These are phyloP conservation scores for Populus hybrid DNA, from an alignment of 441 rosid genomes.

Conservation along the genomic window DNA sequence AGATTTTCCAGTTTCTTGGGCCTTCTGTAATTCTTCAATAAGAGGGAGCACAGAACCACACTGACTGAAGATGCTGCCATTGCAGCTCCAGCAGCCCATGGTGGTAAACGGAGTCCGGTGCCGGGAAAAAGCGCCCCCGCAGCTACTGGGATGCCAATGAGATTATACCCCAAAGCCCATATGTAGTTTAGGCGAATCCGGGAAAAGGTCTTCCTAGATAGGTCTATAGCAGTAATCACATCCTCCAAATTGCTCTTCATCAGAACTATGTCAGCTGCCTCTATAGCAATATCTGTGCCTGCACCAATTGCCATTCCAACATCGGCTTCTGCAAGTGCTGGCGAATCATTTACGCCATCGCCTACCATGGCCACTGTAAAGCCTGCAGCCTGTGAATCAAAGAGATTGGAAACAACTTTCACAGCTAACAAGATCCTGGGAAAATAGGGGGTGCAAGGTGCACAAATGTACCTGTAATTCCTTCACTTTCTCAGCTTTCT, in stretches of 20 bases:
- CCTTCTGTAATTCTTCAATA: slow-evolving; percentile 66
- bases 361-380: slow-evolving; percentile 85
- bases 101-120: slow-evolving; percentile 72
- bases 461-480: slow-evolving; percentile 57
- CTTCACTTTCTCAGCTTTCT: slow-evolving; percentile 86
- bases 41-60: slow-evolving; percentile 82
- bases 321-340: slow-evolving; percentile 82
- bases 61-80: slow-evolving; percentile 97
- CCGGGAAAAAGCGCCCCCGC: slow-evolving; percentile 78
- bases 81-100: slow-evolving; percentile 95
- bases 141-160: slow-evolving; percentile 77
- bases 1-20: slow-evolving; percentile 57
- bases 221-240: no score
- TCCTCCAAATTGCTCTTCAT: no score
- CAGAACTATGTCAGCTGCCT: slow-evolving; percentile 60
- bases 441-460: not conserved
- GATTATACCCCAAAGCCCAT: slow-evolving; percentile 86
- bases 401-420: not conserved
- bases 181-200: slow-evolving; percentile 87
- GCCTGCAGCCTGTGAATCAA: slow-evolving; percentile 43
- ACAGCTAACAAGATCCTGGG: not conserved
- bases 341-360: slow-evolving; percentile 88
- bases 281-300: slow-evolving; percentile 88
- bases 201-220: slow-evolving; percentile 55
- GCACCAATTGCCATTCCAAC: slow-evolving; percentile 97